Evolutionary conservation across 805 yeast species (phyloP).

Genomic region (Alloascoidea africana): DNA sequence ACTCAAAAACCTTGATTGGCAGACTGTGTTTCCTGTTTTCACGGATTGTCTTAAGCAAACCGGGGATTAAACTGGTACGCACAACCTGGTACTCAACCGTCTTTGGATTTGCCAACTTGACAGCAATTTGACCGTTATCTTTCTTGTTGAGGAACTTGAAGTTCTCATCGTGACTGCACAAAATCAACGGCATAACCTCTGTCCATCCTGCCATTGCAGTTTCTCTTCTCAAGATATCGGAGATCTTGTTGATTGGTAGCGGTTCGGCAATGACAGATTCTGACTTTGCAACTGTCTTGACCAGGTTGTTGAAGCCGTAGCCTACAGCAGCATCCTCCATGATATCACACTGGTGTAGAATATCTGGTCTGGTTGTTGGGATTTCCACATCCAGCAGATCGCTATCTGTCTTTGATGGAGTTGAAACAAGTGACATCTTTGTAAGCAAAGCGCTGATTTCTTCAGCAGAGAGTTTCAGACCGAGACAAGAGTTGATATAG

Average conservation of each 20-base stretch:
- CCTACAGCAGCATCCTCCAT: slow-evolving; percentile 98
- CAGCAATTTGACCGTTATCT: slow-evolving; percentile 71
- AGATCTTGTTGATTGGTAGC: slow-evolving; percentile 77
- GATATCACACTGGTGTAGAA: slow-evolving; percentile 92
- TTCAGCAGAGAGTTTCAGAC: slow-evolving; percentile 54
- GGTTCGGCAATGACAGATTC: slow-evolving; percentile 73
- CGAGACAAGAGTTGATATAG: slow-evolving; percentile 87
- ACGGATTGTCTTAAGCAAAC: slow-evolving; percentile 84
- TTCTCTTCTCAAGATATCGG: slow-evolving; percentile 82
- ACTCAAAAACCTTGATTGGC: slow-evolving; percentile 90
- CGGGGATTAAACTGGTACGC: slow-evolving; percentile 88
- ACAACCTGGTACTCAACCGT: slow-evolving; percentile 96
- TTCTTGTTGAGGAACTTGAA: slow-evolving; percentile 64
- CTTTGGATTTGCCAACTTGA: slow-evolving; percentile 89
- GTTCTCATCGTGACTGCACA: slow-evolving; percentile 95
- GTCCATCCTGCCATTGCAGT: slow-evolving; percentile 92
- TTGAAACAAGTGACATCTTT: slow-evolving; percentile 71
- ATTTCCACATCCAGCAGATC: slow-evolving; percentile 49
- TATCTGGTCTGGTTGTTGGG: slow-evolving; percentile 93
- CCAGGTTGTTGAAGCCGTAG: slow-evolving; percentile 84
- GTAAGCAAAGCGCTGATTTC: slow-evolving; percentile 54
- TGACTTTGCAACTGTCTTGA: slow-evolving; percentile 65
- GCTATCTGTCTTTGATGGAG: slow-evolving; percentile 28
- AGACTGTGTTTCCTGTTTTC: slow-evolving; percentile 93
- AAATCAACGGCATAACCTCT: slow-evolving; percentile 89